Evolutionary conservation across 1,284 basidiomycete genomes (phyloP).

Genomic region (Ceratobasidium theobromae): DNA sequence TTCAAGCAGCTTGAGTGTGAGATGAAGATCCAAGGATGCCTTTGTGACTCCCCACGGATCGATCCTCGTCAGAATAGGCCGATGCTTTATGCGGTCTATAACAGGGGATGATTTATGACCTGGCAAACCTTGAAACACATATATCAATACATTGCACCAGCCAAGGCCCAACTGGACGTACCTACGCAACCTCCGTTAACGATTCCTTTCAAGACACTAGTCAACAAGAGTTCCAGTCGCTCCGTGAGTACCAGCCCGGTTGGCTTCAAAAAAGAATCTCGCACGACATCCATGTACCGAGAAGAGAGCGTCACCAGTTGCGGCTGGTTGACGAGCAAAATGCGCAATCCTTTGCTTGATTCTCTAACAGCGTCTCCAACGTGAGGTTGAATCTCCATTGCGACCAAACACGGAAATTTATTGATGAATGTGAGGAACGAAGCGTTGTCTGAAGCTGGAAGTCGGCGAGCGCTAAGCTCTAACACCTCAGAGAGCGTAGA

Average conservation of each 20-base stretch:
- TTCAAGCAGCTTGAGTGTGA: slow-evolving; percentile 69
- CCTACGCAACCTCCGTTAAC: slow-evolving; percentile 26
- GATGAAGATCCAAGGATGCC: slow-evolving; percentile 73
- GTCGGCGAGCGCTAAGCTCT: slow-evolving; percentile 62
- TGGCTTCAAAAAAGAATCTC: slow-evolving; percentile 53
- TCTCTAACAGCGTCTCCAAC: slow-evolving; percentile 53
- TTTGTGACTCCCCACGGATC: slow-evolving; percentile 80
- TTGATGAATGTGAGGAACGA: slow-evolving; percentile 59
- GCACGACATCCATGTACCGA: slow-evolving; percentile 65
- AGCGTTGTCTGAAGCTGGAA: slow-evolving; percentile 42
- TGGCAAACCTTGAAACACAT: neutral
- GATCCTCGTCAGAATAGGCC: slow-evolving; percentile 48
- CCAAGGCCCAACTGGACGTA: neutral
- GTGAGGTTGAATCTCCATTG: slow-evolving; percentile 61
- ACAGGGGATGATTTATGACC: slow-evolving; percentile 12
- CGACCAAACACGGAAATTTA: slow-evolving; percentile 65
- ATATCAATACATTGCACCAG: neutral
- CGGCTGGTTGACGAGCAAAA: slow-evolving; percentile 57
- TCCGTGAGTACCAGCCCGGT: slow-evolving; percentile 38
- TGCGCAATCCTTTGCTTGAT: slow-evolving; percentile 55
- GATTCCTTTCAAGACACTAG: slow-evolving; percentile 15
- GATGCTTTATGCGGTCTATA: slow-evolving; percentile 14
- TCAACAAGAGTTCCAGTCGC: slow-evolving; percentile 41
- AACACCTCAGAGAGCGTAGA: slow-evolving; percentile 61
- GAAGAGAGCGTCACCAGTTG: slow-evolving; percentile 71